A percentile compares a stretch with the other conserved stretches of the same genome.
Evolutionary conservation across 2,329 filamentous ascomycete species (phyloP).

Genomic region (Aspergillus sergii): DNA sequence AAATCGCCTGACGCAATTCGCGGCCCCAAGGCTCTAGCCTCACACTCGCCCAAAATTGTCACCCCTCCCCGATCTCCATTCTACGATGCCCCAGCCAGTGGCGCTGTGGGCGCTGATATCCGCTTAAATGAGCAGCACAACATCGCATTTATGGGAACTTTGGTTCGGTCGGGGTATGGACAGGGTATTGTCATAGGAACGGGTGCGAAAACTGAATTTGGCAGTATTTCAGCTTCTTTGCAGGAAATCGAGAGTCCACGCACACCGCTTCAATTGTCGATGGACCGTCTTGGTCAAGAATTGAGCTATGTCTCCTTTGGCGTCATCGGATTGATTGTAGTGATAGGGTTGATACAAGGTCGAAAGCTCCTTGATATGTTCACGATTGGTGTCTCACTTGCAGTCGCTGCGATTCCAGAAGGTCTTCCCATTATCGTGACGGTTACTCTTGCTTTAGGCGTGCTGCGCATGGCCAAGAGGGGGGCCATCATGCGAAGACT

Average conservation of each 20-base stretch:
- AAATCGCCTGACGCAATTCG: conserved; percentile 69
- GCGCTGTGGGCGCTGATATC: conserved; percentile 65
- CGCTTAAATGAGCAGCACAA: conserved; percentile 77
- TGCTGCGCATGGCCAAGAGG: conserved; percentile 92
- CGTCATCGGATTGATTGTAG: conserved; percentile 88
- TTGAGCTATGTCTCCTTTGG: conserved; percentile 95
- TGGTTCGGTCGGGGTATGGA: conserved; percentile 92
- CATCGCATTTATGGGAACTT: conserved; percentile 96
- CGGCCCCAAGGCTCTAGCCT: conserved; percentile 30
- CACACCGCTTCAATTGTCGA: conserved; percentile 90
- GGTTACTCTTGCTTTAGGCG: conserved; percentile 90
- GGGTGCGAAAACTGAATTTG: conserved; percentile 90
- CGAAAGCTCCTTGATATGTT: conserved; percentile 92
- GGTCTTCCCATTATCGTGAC: conserved; percentile 98
- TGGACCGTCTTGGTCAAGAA: conserved; percentile 96
- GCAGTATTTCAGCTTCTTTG: conserved; percentile 90
- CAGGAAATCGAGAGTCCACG: conserved; percentile 94
- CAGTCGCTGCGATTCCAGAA: conserved; percentile 94
- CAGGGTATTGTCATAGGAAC: conserved; percentile 98
- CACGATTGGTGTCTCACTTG: conserved; percentile 93
- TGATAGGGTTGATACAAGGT: conserved; percentile 88
- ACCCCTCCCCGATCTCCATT: conserved; percentile 56
- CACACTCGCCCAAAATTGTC: conserved; percentile 34
- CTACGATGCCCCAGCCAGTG: conserved; percentile 61
- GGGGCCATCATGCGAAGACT: conserved; percentile 94